phyloP scores from a whole-genome alignment of 495 filamentous ascomycete species.

The Penicillium bialowiezense region DNA sequence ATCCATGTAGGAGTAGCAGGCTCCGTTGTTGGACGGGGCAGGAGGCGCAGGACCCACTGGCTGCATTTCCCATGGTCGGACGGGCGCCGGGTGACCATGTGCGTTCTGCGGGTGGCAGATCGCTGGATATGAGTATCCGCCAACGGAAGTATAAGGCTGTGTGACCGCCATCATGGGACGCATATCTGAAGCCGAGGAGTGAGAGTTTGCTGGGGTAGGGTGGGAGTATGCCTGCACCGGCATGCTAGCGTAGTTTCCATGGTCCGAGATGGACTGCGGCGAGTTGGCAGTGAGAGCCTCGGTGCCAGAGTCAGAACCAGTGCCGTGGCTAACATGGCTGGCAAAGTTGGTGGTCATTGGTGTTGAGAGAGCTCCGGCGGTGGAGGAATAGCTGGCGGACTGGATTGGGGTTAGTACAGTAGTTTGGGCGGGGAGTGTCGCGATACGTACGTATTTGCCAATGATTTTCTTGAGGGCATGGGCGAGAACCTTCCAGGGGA shows the following conservation, averaged over 20 bases:
- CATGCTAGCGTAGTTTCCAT: constrained; percentile 32
- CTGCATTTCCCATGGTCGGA: constrained; percentile 38
- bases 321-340: constrained; percentile 24
- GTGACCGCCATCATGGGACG: constrained; percentile 29
- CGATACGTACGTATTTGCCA: constrained; percentile 84
- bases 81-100: constrained; percentile 23
- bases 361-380: constrained; percentile 41
- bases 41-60: constrained; percentile 18
- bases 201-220: constrained; percentile 16
- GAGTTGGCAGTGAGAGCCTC: constrained; percentile 40
- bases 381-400: constrained; percentile 54
- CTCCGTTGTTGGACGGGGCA: constrained; percentile 14
- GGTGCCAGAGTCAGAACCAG: constrained; percentile 41
- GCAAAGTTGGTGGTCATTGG: constrained; percentile 33
- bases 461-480: constrained; percentile 94
- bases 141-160: constrained; percentile 32
- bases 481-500: constrained; percentile 83
- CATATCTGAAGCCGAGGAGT: constrained; percentile 28
- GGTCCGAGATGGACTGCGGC: constrained; percentile 44
- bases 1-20: constrained; percentile 37
- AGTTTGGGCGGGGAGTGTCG: neutral
- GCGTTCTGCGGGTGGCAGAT: constrained; percentile 33
- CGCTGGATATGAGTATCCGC: constrained; percentile 35
- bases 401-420: constrained; percentile 18
- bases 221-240: constrained; percentile 27